Conservation (phyloP, 163 green algal species). For the Scenedesmus sp. region DNA sequence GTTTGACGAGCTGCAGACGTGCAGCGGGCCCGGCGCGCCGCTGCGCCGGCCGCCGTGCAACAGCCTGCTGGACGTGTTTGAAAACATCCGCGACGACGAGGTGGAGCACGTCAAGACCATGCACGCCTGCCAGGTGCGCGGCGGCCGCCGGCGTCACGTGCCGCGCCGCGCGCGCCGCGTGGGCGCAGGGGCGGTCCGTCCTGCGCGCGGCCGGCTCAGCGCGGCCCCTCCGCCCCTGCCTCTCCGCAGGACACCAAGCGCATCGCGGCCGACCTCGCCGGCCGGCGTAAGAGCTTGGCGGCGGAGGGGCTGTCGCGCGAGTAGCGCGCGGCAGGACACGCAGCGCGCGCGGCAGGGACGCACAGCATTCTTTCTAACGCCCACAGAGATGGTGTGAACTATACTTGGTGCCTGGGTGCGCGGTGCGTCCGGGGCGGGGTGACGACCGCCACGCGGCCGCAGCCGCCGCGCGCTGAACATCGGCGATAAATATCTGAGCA, state of each 20-base stretch:
- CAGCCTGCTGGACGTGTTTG: slow-evolving; percentile 93
- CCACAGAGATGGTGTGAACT: too few relatives aligned
- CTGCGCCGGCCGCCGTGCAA: slow-evolving; percentile 68
- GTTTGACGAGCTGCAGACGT: slow-evolving; percentile 92
- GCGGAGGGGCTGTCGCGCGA: slow-evolving; percentile 21
- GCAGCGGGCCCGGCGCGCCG: slow-evolving; percentile 3
- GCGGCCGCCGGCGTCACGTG: too few relatives aligned
- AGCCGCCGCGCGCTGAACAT: too few relatives aligned
- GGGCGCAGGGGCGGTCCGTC: neutral
- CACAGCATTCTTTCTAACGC: too few relatives aligned
- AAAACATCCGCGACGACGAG: slow-evolving; percentile 89
- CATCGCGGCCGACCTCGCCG: slow-evolving; percentile 19
- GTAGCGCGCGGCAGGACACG: too few relatives aligned
- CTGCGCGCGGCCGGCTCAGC: neutral
- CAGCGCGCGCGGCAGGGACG: too few relatives aligned
- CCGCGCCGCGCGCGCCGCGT: neutral
- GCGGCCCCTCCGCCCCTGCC: neutral
- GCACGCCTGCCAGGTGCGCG: slow-evolving; percentile 71
- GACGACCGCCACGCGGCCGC: too few relatives aligned
- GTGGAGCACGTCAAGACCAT: slow-evolving; percentile 93
- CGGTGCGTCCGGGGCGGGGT: too few relatives aligned
- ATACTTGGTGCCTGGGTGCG: too few relatives aligned
- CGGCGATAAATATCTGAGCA: too few relatives aligned
- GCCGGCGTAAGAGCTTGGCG: slow-evolving; percentile 15
- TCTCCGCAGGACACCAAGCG: slow-evolving; percentile 12